phyloP scores from a whole-genome alignment of 192 early-diverging fungal genomes.

The Podila epigama region DNA sequence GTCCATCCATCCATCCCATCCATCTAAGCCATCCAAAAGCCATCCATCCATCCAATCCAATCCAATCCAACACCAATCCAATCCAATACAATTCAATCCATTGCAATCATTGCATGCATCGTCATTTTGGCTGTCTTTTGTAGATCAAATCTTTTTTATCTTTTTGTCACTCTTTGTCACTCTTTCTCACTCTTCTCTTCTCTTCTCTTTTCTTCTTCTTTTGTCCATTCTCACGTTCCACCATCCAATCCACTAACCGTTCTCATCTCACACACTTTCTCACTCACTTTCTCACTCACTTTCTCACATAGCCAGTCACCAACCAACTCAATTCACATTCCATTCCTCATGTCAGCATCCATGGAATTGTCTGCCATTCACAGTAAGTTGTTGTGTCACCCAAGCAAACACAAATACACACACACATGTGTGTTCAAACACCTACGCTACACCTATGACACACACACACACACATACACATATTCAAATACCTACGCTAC shows the following conservation, averaged over 20 bases:
- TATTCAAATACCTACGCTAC: too few relatives aligned
- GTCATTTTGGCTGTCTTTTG: neutral
- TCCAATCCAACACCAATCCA: neutral
- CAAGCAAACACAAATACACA: neutral
- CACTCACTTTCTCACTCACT: neutral
- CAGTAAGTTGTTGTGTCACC: conserved; percentile 18
- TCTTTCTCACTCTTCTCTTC: neutral
- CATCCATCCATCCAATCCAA: too few relatives aligned
- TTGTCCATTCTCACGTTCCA: neutral
- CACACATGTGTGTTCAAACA: too few relatives aligned
- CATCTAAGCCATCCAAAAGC: too few relatives aligned
- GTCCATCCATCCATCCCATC: too few relatives aligned
- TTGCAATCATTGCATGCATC: neutral
- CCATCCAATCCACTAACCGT: neutral
- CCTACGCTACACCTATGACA: too few relatives aligned
- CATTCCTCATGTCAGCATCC: too few relatives aligned
- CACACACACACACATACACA: too few relatives aligned
- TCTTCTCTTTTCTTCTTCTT: conserved; percentile 3
- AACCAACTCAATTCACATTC: too few relatives aligned
- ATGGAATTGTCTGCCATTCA: conserved; percentile 45
- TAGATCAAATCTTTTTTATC: too few relatives aligned
- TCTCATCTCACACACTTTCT: neutral
- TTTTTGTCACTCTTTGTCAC: neutral
- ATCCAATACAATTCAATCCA: neutral
- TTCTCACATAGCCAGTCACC: too few relatives aligned